Evolutionary conservation across 2,329 filamentous ascomycete species (phyloP).

Genomic region (Raffaelea ambrosiae): DNA sequence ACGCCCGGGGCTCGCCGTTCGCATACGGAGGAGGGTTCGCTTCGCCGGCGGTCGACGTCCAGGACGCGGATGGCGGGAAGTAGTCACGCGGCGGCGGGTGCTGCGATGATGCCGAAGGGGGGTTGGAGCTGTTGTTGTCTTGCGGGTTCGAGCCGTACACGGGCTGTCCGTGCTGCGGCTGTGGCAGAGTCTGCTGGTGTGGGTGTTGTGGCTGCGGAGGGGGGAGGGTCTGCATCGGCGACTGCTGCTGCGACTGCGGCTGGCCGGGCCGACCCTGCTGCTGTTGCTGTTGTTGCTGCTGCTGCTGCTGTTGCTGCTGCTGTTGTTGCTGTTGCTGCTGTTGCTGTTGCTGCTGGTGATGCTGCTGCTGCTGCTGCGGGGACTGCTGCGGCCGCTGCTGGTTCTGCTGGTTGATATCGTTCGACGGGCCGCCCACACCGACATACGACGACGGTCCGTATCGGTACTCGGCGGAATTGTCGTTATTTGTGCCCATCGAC

Average conservation of each 20-base stretch:
- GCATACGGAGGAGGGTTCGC: slow-evolving; percentile 35
- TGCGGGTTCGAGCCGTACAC: slow-evolving; percentile 7
- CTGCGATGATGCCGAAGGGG: slow-evolving; percentile 15
- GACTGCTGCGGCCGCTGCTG: slow-evolving; percentile 15
- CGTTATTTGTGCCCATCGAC: slow-evolving; percentile 37
- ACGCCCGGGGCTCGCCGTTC: slow-evolving; percentile 34
- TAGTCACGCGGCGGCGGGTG: slow-evolving; percentile 36
- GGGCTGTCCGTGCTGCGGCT: neutral
- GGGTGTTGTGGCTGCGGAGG: slow-evolving; percentile 6
- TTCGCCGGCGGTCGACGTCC: slow-evolving; percentile 44
- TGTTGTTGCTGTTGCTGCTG: neutral
- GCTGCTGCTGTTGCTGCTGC: neutral
- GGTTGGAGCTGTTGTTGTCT: slow-evolving; percentile 8
- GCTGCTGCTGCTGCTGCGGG: neutral
- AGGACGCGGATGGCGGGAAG: slow-evolving; percentile 41
- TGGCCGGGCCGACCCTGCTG: neutral
- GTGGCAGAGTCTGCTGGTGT: slow-evolving; percentile 1
- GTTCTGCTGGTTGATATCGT: slow-evolving; percentile 27
- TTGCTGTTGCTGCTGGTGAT: slow-evolving; percentile 7
- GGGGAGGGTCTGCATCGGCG: slow-evolving; percentile 7
- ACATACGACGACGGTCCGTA: slow-evolving; percentile 40
- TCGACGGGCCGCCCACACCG: slow-evolving; percentile 21
- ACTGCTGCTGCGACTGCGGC: slow-evolving; percentile 11
- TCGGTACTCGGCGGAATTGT: slow-evolving; percentile 45
- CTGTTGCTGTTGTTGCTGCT: slow-evolving; percentile 7